Percentiles rank a stretch among this genome's conserved stretches.
These are phyloP conservation scores for Capsicum chinense DNA, from an alignment of 257 asterid species.

Conservation along the genomic window DNA sequence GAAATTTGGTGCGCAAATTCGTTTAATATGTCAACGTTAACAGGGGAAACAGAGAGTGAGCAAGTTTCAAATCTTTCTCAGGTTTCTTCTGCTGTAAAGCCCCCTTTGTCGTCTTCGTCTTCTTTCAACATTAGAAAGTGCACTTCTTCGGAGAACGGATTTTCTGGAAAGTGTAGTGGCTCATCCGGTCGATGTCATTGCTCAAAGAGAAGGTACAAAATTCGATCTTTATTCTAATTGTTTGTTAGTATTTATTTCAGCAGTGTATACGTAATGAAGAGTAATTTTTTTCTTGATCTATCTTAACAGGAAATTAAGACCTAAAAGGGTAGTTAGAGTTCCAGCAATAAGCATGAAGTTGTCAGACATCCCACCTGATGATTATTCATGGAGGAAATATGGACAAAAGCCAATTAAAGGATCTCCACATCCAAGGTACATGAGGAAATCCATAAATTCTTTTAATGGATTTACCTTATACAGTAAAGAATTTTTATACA, in stretches of 20 bases:
- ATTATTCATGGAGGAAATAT: slow-evolving; percentile 96
- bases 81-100: slow-evolving; percentile 71
- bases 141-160: slow-evolving; percentile 59
- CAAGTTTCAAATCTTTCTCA: slow-evolving; percentile 55
- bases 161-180: slow-evolving; percentile 78
- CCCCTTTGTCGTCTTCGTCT: slow-evolving; percentile 66
- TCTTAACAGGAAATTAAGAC: slow-evolving; percentile 55
- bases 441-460: background rate
- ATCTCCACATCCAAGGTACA: slow-evolving; percentile 98
- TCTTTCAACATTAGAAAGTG: slow-evolving; percentile 61
- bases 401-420: slow-evolving; percentile 99
- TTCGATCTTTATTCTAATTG: background rate
- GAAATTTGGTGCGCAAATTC: slow-evolving; percentile 53
- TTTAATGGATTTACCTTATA: background rate
- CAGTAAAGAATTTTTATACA: too few relatives aligned
- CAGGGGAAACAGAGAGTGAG: slow-evolving; percentile 55
- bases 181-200: slow-evolving; percentile 79
- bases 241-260: background rate
- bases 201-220: slow-evolving; percentile 70
- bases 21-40: slow-evolving; percentile 54
- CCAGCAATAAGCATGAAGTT: slow-evolving; percentile 94
- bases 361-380: slow-evolving; percentile 94
- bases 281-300: background rate
- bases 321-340: slow-evolving; percentile 72
- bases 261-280: background rate